Evolutionary conservation across 2,329 filamentous ascomycete genomes (phyloP), one percentile per base, ranked within the genome.

Genomic region (Herpotrichia juniperi): DNA sequence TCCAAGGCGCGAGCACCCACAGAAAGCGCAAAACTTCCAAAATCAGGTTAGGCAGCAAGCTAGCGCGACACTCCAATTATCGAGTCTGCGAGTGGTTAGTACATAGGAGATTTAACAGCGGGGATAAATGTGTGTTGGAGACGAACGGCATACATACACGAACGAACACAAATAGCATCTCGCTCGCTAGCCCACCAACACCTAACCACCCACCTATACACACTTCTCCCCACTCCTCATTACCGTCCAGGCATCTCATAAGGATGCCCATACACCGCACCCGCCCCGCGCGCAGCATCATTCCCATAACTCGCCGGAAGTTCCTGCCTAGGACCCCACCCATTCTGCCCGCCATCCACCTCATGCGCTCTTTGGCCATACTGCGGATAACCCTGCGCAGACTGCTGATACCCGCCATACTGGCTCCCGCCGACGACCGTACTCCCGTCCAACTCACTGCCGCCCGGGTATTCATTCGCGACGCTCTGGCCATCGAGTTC

Each of bases 331-430:
- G 30, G 42, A 3, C 4, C 17, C 42, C 42, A 42, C 39, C 26
- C 12, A n/a, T 35, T 10, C 39, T 25, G 19, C 8, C 39, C 39
- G 6, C 39, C 42, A 31, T 44, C 42, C 7, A 44, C 24, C 42
- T 44, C 42, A 12, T 31, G 24, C 37, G 17, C 16, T 6, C 17
- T n/a, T 17, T 17, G 19, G 24, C 7, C 25, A 6, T 44, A 26
- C 16, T 44, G 22, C 11, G 16, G 25, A 30, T 30, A 51, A 3
- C 53, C 53, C 42, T 54, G 53, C 4, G 30, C 39, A 26, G 42
- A 40, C 47, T 48, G 46, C 31, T 48, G 39, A 35, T 54, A 49
- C 4, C 35, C 37, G 9, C 30, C 30, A 21, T 46, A 46, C 19
- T 46, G 49, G 28, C 45, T 30, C 19, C 12, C 28, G 24, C 17